Evolutionary conservation across 2,329 filamentous ascomycete species (phyloP).

Genomic region (Piedraia hortae): DNA sequence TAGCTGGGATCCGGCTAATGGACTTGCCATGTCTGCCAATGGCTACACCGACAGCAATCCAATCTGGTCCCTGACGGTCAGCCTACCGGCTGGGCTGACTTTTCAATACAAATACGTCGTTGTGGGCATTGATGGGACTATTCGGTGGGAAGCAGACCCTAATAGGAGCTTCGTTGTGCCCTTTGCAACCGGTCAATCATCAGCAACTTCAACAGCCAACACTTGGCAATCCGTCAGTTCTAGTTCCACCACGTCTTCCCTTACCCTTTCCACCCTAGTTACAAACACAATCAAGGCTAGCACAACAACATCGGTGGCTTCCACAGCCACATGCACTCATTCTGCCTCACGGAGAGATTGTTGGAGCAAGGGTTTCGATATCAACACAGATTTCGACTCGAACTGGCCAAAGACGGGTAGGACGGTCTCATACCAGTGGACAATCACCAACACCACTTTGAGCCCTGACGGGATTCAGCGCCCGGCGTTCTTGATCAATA

Average conservation of each 20-base stretch:
- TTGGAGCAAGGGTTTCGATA: conserved; percentile 8
- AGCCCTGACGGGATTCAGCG: conserved; percentile 1
- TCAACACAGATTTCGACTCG: conserved; percentile 13
- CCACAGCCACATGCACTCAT: conserved; percentile 9
- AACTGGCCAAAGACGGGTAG: conserved; percentile 11
- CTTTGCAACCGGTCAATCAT: conserved; percentile 12
- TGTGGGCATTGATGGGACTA: conserved; percentile 24
- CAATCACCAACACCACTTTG: conserved; percentile 18
- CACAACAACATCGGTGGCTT: conserved; percentile 3
- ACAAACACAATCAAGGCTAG: conserved; percentile 2
- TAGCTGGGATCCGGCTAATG: conserved; percentile 27
- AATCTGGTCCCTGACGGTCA: conserved; percentile 31
- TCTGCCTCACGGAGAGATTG: conserved; percentile 7
- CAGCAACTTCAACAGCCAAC: conserved; percentile 14
- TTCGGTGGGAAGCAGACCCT: conserved; percentile 37
- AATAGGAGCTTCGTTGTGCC: conserved; percentile 18
- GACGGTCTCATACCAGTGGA: conserved; percentile 15
- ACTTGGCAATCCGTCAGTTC: conserved; percentile 11
- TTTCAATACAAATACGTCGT: conserved; percentile 35
- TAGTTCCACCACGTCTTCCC: conserved; percentile 1
- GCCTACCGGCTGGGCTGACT: conserved; percentile 25
- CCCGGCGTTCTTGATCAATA: conserved; percentile 1
- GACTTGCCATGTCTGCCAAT: conserved; percentile 28
- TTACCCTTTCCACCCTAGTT: conserved; percentile 3
- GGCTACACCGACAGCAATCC: conserved; percentile 31